Percentiles rank a stretch among this genome's conserved stretches.
Evolutionary conservation across 1,139 yeast genomes (phyloP).

Genomic region (Yamadazyma oceani): DNA sequence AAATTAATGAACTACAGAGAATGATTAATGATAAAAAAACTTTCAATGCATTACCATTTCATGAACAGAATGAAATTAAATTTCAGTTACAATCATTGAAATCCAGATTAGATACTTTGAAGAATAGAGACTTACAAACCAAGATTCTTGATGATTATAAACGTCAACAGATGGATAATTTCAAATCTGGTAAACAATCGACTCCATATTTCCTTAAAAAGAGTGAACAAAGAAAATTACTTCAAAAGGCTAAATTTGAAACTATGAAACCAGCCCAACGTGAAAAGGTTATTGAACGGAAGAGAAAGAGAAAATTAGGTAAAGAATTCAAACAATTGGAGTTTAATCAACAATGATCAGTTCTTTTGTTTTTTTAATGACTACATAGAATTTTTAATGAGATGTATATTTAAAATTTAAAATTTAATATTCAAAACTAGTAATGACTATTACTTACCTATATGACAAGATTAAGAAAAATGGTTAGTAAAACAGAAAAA

Average conservation of each 20-base stretch:
- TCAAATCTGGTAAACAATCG: slow-evolving; percentile 49
- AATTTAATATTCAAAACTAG: too few relatives aligned
- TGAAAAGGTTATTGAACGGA: slow-evolving; percentile 86
- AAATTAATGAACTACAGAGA: slow-evolving; percentile 58
- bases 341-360: slow-evolving; percentile 40
- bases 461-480: slow-evolving; percentile 6
- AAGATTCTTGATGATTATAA: slow-evolving; percentile 58
- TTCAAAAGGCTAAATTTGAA: slow-evolving; percentile 87
- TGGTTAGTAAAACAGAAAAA: not conserved
- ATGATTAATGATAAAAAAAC: slow-evolving; percentile 59
- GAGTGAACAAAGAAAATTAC: slow-evolving; percentile 77
- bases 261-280: slow-evolving; percentile 80
- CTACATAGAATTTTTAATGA: not conserved
- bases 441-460: slow-evolving; percentile 5
- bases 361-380: not conserved
- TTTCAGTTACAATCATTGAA: slow-evolving; percentile 58
- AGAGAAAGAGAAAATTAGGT: slow-evolving; percentile 90
- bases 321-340: slow-evolving; percentile 85
- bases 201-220: slow-evolving; percentile 67
- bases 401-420: too few relatives aligned
- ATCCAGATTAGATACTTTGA: slow-evolving; percentile 75
- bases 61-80: slow-evolving; percentile 57
- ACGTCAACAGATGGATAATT: slow-evolving; percentile 43
- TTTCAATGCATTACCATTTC: slow-evolving; percentile 37
- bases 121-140: slow-evolving; percentile 72